A percentile compares a stretch with the other conserved stretches of the same genome.
Evolutionary conservation across 2,329 filamentous ascomycete species (phyloP).

Genomic region (Aspergillus calidoustus): DNA sequence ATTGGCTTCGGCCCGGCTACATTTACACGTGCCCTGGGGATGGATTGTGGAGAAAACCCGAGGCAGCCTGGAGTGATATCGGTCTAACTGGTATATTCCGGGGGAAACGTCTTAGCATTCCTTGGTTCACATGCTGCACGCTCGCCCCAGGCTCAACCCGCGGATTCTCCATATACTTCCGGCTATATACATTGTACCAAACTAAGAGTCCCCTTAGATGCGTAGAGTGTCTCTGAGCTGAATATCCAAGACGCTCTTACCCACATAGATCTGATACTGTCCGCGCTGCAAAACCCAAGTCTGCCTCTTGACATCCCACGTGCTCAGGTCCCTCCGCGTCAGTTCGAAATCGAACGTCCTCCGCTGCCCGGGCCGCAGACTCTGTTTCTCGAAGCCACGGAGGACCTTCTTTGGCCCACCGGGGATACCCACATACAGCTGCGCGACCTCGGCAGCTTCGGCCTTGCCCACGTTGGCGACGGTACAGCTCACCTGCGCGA

Average conservation of each 20-base stretch:
- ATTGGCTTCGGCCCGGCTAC: too few relatives aligned
- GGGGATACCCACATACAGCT: slow-evolving; percentile 58
- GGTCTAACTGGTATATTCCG: too few relatives aligned
- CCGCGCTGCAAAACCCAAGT: not conserved
- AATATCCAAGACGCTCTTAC: slow-evolving; percentile 1
- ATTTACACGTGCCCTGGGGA: too few relatives aligned
- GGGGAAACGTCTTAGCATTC: too few relatives aligned
- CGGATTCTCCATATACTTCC: too few relatives aligned
- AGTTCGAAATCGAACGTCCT: not conserved
- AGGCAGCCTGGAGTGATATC: too few relatives aligned
- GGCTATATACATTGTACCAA: too few relatives aligned
- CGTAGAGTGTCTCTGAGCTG: not conserved
- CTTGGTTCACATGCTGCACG: too few relatives aligned
- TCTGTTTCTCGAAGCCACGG: not conserved
- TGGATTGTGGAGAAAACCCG: too few relatives aligned
- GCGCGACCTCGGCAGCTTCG: slow-evolving; percentile 56
- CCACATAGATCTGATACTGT: not conserved
- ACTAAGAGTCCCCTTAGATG: too few relatives aligned
- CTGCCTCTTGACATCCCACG: not conserved
- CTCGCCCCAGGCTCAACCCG: too few relatives aligned
- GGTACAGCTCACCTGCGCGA: not conserved
- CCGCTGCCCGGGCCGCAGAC: not conserved
- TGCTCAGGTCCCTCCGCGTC: not conserved
- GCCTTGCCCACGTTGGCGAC: slow-evolving; percentile 45
- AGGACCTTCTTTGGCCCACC: not conserved